These are phyloP conservation scores for Alternaria infectoria DNA, from an alignment of 2,329 filamentous ascomycete species.

Conservation along the genomic window DNA sequence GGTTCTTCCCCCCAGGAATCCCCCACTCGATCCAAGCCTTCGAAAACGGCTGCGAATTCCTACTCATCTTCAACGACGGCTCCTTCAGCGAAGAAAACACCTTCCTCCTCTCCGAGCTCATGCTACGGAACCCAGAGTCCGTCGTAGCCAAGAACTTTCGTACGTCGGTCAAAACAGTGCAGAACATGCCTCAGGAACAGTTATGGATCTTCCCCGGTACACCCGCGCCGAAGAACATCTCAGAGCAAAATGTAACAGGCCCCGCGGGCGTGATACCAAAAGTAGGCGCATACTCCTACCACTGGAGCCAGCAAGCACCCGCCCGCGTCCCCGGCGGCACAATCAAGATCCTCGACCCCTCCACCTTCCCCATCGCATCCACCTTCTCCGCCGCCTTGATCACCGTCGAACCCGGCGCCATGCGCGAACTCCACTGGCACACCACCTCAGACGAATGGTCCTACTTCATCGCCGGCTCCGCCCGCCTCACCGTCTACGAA, in stretches of 20 bases:
- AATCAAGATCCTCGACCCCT: slow-evolving; percentile 65
- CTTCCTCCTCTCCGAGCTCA: slow-evolving; percentile 63
- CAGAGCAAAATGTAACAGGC: slow-evolving; percentile 54
- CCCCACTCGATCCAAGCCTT: slow-evolving; percentile 60
- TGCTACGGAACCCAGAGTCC: slow-evolving; percentile 52
- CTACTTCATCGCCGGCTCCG: slow-evolving; percentile 64
- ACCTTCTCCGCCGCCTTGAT: slow-evolving; percentile 65
- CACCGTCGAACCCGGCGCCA: slow-evolving; percentile 65
- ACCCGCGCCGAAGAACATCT: slow-evolving; percentile 45
- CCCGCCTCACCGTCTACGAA: slow-evolving; percentile 62
- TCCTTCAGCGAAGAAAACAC: slow-evolving; percentile 66
- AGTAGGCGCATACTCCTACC: slow-evolving; percentile 48
- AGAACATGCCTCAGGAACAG: slow-evolving; percentile 47
- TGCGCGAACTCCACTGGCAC: slow-evolving; percentile 71
- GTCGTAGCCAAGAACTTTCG: slow-evolving; percentile 54
- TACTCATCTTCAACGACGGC: slow-evolving; percentile 63
- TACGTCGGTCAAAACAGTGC: slow-evolving; percentile 45
- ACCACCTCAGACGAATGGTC: slow-evolving; percentile 66
- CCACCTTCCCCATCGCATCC: slow-evolving; percentile 62
- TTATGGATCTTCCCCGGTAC: slow-evolving; percentile 54
- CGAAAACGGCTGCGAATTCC: slow-evolving; percentile 58
- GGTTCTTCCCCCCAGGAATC: slow-evolving; percentile 48
- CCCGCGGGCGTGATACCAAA: slow-evolving; percentile 41
- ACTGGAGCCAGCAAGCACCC: slow-evolving; percentile 57
- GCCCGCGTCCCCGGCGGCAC: slow-evolving; percentile 61